Evolutionary conservation across 2,329 filamentous ascomycete genomes (phyloP).

Genomic region (Dendrostoma leiphaemia): DNA sequence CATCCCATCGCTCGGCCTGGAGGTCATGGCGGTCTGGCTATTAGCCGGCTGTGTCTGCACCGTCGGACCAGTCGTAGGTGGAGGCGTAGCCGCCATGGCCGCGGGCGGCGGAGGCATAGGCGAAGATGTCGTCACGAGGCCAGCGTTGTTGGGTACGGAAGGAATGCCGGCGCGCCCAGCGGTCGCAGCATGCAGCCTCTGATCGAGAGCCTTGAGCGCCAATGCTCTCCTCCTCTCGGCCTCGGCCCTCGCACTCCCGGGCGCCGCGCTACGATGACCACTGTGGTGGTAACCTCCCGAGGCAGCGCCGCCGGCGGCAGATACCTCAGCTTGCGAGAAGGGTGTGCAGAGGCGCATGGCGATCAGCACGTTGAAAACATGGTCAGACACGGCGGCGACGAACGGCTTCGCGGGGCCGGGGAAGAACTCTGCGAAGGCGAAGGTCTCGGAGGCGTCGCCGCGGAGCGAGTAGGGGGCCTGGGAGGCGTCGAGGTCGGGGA

Average conservation of each 20-base stretch:
- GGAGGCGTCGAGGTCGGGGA: slow-evolving; percentile 64
- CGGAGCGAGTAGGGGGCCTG: slow-evolving; percentile 61
- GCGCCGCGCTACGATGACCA: slow-evolving; percentile 53
- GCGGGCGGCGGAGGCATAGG: slow-evolving; percentile 40
- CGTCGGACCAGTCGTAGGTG: slow-evolving; percentile 48
- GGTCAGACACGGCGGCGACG: slow-evolving; percentile 69
- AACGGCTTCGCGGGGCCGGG: slow-evolving; percentile 78
- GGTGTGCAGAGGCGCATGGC: slow-evolving; percentile 77
- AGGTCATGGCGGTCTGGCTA: slow-evolving; percentile 57
- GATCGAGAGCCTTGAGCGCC: slow-evolving; percentile 87
- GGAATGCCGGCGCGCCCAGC: slow-evolving; percentile 26
- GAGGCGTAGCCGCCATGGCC: slow-evolving; percentile 38
- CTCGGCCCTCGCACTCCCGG: slow-evolving; percentile 77
- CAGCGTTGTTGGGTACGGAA: not conserved
- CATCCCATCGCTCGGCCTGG: slow-evolving; percentile 48
- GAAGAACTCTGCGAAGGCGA: slow-evolving; percentile 95
- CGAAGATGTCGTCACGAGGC: slow-evolving; percentile 4
- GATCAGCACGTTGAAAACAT: slow-evolving; percentile 73
- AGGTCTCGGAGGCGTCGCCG: slow-evolving; percentile 93
- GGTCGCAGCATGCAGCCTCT: slow-evolving; percentile 83
- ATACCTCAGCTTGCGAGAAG: slow-evolving; percentile 78
- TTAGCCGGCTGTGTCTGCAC: slow-evolving; percentile 56
- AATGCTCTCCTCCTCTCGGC: slow-evolving; percentile 86
- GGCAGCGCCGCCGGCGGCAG: slow-evolving; percentile 63
- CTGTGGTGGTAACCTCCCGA: slow-evolving; percentile 38